A percentile compares a stretch with the other conserved stretches of the same genome.
Evolutionary conservation across 345 rosid genomes (phyloP).

Genomic region (Jatropha curcas): DNA sequence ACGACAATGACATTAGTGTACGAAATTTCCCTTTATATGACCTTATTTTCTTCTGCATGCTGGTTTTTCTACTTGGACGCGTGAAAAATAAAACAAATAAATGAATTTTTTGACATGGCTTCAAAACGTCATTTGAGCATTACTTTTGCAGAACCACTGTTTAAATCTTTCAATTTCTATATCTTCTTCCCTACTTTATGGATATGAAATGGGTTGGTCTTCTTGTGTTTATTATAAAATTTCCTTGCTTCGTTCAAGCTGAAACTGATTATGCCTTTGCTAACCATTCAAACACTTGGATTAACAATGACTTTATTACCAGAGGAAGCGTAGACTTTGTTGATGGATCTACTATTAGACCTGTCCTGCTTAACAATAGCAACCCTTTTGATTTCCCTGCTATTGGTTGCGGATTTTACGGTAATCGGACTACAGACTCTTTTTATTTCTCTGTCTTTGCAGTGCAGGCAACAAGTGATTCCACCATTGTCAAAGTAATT

Average conservation of each 20-base stretch:
- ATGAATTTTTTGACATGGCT: too few relatives aligned
- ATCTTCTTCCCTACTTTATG: too few relatives aligned
- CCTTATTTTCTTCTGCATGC: too few relatives aligned
- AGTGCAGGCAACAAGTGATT: conserved; percentile 9
- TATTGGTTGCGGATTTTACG: conserved; percentile 10
- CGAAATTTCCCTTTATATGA: too few relatives aligned
- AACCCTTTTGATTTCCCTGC: conserved; percentile 4
- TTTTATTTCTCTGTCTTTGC: conserved; percentile 7
- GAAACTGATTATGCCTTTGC: conserved; percentile 8
- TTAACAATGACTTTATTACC: conserved; percentile 7
- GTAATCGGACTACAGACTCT: not conserved
- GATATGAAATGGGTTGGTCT: not conserved
- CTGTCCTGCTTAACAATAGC: conserved; percentile 5
- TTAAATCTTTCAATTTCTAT: too few relatives aligned
- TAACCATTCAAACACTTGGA: not conserved
- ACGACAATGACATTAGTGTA: too few relatives aligned
- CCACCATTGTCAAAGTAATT: not conserved
- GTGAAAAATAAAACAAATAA: too few relatives aligned
- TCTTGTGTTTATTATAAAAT: not conserved
- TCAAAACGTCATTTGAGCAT: too few relatives aligned
- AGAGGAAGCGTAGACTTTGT: not conserved
- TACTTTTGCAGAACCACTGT: too few relatives aligned
- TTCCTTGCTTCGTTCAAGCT: not conserved
- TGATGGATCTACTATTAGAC: conserved; percentile 8
- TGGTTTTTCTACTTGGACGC: too few relatives aligned